A percentile compares a stretch with the other conserved stretches of the same genome.
These are phyloP conservation scores for Monascus purpureus DNA, from an alignment of 495 filamentous ascomycete species.

Conservation along the genomic window DNA sequence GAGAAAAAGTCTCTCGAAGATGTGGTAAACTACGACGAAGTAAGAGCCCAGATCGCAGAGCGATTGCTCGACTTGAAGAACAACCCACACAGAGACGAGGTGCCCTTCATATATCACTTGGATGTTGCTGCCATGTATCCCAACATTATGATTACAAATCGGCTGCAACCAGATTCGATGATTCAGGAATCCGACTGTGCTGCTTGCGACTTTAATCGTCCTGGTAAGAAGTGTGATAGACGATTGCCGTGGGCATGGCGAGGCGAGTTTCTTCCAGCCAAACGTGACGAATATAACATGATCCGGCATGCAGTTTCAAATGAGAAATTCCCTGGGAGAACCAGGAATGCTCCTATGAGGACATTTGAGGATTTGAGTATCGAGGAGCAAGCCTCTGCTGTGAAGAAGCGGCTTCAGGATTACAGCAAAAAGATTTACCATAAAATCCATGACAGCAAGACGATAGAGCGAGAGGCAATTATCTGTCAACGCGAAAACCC, in stretches of 20 bases:
- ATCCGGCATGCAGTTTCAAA: conserved; percentile 86
- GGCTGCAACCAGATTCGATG: conserved; percentile 95
- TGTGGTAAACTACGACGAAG: conserved; percentile 82
- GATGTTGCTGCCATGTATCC: conserved; percentile 99
- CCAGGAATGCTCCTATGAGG: conserved; percentile 51
- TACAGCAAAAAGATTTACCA: conserved; percentile 99
- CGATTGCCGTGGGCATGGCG: conserved; percentile 95
- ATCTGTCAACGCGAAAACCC: conserved; percentile 98
- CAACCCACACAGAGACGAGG: conserved; percentile 67
- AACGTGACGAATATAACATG: conserved; percentile 98
- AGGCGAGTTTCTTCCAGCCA: conserved; percentile 93
- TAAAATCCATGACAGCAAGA: conserved; percentile 93
- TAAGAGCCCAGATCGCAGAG: conserved; percentile 69
- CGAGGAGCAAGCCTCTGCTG: conserved; percentile 70
- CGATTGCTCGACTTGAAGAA: conserved; percentile 60
- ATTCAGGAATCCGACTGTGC: conserved; percentile 92
- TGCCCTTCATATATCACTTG: conserved; percentile 91
- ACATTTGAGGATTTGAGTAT: conserved; percentile 66
- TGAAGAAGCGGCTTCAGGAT: conserved; percentile 78
- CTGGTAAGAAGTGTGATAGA: conserved; percentile 93
- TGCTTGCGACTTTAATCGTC: conserved; percentile 95
- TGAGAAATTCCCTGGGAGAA: conserved; percentile 71
- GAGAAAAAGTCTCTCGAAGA: conserved; percentile 90
- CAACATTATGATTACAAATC: conserved; percentile 99
- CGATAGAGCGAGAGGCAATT: conserved; percentile 87